Evolutionary conservation across 257 asterid species (phyloP).

Genomic region (Solanum rostratum): DNA sequence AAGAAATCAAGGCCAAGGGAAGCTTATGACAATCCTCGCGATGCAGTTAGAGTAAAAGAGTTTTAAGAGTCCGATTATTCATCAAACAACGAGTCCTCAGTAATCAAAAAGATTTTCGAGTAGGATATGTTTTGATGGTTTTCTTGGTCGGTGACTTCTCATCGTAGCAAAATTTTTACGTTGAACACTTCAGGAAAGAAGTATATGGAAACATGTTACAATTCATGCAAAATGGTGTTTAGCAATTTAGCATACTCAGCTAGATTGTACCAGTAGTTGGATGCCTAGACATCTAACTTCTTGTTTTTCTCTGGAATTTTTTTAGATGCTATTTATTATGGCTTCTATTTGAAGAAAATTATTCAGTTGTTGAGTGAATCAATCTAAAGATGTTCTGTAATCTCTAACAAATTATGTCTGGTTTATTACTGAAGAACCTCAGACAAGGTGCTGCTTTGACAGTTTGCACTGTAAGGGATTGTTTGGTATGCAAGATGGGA

Average conservation of each 20-base stretch:
- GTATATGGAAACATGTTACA: background rate
- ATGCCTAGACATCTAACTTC: background rate
- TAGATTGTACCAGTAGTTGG: background rate
- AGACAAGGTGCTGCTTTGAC: background rate
- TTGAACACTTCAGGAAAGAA: background rate
- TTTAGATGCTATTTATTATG: background rate
- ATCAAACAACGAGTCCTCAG: background rate
- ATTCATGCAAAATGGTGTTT: background rate
- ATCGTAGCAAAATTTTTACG: background rate
- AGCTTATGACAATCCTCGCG: conserved; percentile 46
- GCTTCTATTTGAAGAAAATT: background rate
- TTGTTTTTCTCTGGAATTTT: background rate
- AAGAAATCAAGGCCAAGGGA: conserved; percentile 60
- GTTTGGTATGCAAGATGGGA: background rate
- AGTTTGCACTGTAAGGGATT: background rate
- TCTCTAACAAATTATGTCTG: background rate
- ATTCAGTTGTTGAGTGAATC: background rate
- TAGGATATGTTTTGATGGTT: background rate
- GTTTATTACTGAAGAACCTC: background rate
- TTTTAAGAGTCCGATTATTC: conserved; percentile 19
- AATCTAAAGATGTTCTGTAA: background rate
- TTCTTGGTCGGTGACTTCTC: background rate
- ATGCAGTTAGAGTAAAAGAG: conserved; percentile 47
- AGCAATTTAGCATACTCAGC: background rate
- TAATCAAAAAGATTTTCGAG: background rate